Base-by-base conservation (phyloP, 2,329 filamentous ascomycete species). In the Fusarium pseudograminearum region DNA sequence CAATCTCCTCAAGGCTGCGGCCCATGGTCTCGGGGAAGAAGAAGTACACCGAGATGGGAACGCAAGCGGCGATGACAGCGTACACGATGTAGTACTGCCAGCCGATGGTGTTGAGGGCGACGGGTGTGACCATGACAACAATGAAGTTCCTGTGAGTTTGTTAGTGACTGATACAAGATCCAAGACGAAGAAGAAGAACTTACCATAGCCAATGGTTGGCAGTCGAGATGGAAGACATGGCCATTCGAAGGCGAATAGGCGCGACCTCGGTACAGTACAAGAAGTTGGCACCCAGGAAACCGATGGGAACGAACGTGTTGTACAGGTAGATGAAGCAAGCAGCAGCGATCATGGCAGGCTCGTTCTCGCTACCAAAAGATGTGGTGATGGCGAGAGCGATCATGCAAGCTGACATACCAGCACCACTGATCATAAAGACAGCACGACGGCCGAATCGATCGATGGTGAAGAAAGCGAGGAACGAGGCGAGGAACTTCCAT, bases 281-380 rank as follows among this genome's bases (percentile, higher is more conserved):
- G 86, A 88, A 90, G 12, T 89, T 88, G 40, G 90, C 82, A 5
- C 88, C 88, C 1, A 90, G 77, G 83, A 87, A 90, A 9, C 87
- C 88, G 0, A 89, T 88, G 5, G 89, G 89, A 67, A 91, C 91
- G 65, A 87, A 89, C 3, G 87, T 87, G 74, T 91, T 91, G 78
- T 90, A 92, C 5, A 89, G 83, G 80, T 91, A 92, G 16, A 92
- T 79, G 62, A 89, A 89, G 66, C 47, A 69, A 4, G 70, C 60
- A 8, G 74, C 57, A 9, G 70, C 58, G 40, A 72, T 62, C 71
- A 67, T 64, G 61, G 74, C 71, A 46, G 64, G 65, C 46, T 69
- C 63, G 44, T 74, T 75, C 11, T 68, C 67, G 3, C n/a, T 34
- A 2, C 65, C 50, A 9, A 73, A 70, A 4, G 73, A 74, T 0